These are phyloP conservation scores for Rhynchospora breviuscula DNA, from an alignment of 176 grass and related monocot genomes.

Conservation along the genomic window DNA sequence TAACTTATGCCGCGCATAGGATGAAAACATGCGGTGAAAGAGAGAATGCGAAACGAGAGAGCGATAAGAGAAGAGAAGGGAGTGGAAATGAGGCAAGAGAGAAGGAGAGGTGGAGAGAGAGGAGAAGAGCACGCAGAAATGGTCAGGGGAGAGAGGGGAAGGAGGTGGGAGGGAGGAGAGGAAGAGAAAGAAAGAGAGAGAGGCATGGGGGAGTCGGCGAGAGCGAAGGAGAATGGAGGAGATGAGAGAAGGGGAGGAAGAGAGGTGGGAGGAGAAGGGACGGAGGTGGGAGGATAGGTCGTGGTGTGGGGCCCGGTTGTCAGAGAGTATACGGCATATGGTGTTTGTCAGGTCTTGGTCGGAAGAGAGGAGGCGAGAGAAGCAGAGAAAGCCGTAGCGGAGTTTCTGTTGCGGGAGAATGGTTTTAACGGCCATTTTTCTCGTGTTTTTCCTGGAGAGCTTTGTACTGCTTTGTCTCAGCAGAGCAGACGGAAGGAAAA, in stretches of 20 bases:
- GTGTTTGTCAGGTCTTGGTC: constrained; percentile 39
- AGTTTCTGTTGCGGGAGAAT: constrained; percentile 2
- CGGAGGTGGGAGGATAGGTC: constrained; percentile 52
- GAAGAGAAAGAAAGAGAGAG: constrained; percentile 71
- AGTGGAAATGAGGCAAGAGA: constrained; percentile 74
- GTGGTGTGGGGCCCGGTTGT: constrained; percentile 68
- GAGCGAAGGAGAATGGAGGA: constrained; percentile 56
- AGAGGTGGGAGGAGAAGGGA: constrained; percentile 44
- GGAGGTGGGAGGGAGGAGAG: constrained; percentile 42
- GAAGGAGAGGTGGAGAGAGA: constrained; percentile 47
- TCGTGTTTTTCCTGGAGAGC: background rate
- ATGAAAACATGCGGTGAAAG: constrained; percentile 74
- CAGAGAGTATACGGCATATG: constrained; percentile 70
- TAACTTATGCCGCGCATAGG: constrained; percentile 48
- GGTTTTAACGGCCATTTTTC: background rate
- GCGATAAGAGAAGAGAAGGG: constrained; percentile 61
- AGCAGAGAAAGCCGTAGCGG: background rate
- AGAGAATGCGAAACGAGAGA: constrained; percentile 31
- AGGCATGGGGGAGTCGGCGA: constrained; percentile 43
- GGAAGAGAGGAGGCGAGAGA: background rate
- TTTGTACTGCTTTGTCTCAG: no score
- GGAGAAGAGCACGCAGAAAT: constrained; percentile 42
- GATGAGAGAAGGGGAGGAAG: constrained; percentile 32
- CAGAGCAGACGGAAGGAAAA: no score
- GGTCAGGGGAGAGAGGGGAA: constrained; percentile 30